Percentiles rank a stretch among this genome's conserved stretches.
These are phyloP conservation scores for Rauvolfia tetraphylla DNA, from an alignment of 257 asterid genomes.

Conservation along the genomic window DNA sequence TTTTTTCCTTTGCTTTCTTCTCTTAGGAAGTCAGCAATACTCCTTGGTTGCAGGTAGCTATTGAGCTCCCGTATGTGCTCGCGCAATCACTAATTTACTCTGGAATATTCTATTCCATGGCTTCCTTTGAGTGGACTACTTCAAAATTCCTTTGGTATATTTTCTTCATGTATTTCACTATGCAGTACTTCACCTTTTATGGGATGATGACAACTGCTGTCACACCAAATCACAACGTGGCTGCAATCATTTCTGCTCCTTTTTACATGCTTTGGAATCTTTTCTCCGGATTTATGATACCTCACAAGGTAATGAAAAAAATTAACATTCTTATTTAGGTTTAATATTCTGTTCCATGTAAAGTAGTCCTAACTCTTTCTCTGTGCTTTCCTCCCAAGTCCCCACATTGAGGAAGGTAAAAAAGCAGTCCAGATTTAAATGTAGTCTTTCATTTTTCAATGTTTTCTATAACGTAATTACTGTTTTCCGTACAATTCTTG, in stretches of 20 bases:
- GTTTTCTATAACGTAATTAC: not conserved
- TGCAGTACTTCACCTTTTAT: slow-evolving; percentile 81
- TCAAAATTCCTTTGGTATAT: slow-evolving; percentile 65
- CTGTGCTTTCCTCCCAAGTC: not conserved
- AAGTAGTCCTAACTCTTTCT: not conserved
- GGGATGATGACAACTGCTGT: slow-evolving; percentile 99
- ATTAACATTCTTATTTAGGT: not conserved
- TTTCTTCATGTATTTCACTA: slow-evolving; percentile 73
- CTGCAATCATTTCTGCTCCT: slow-evolving; percentile 85
- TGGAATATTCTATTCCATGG: slow-evolving; percentile 74
- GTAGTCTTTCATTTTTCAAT: not conserved
- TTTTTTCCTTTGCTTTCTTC: slow-evolving; percentile 2
- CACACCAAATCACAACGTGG: slow-evolving; percentile 90
- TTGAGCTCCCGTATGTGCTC: slow-evolving; percentile 83
- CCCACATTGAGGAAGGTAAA: not conserved
- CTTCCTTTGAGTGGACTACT: slow-evolving; percentile 71
- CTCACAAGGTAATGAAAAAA: slow-evolving; percentile 67
- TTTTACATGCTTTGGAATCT: slow-evolving; percentile 97
- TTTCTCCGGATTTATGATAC: slow-evolving; percentile 93
- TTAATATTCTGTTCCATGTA: not conserved
- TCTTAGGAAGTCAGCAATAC: not conserved
- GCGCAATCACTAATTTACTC: slow-evolving; percentile 64
- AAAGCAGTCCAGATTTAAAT: not conserved
- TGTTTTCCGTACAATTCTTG: not conserved
- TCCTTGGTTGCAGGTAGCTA: slow-evolving; percentile 55